Evolutionary conservation across 352 stramenopile genomes (phyloP), one percentile per base, ranked within the genome.

Genomic region (Aphanomyces euteiches): DNA sequence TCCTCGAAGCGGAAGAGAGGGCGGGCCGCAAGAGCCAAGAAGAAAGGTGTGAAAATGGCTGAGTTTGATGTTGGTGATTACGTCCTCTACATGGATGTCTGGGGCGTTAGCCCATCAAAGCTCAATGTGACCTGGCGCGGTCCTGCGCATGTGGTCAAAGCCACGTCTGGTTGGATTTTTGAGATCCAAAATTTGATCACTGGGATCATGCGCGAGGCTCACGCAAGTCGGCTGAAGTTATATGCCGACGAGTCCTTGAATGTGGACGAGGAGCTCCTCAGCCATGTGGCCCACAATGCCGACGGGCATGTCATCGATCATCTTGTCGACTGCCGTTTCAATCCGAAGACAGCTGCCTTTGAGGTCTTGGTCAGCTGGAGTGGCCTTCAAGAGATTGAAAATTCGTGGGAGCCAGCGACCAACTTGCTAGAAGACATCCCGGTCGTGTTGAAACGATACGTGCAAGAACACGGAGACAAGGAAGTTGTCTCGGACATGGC

Each of bases 401-500:
- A 67, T 10, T 72, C 64, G 7, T 75, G 64, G 66, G 72, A 70
- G 28, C 72, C 56, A 47, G 72, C 60, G 7, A 36, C 43, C 3
- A 67, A 45, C 19, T 48, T 75, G 50, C n/a, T 69, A 15, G 40
- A 73, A 41, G 72, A 73, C 39, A 56, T 73, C 13, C 72, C 66
- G 2, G 34, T 17, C 1, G 10, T 37, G 10, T 38, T 73, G 4
- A 69, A 48, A 3, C 5, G 39, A 0, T 71, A 65, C 28, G 41
- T 70, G 19, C 39, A 41, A 0, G 19, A 40, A 7, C 64, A 67
- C 17, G 10, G 1, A 0, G 12, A n/a, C 6, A 50, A 63, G 48
- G 41, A 40, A 0, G 3, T 7, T 12, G 40, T 60, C 1, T 48
- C 19, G 65, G 50, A 37, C 10, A 71, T 71, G 65, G 39, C 65